Evolutionary conservation across 176 grass and related monocot genomes (phyloP).

Genomic region (Puccinellia tenuiflora): DNA sequence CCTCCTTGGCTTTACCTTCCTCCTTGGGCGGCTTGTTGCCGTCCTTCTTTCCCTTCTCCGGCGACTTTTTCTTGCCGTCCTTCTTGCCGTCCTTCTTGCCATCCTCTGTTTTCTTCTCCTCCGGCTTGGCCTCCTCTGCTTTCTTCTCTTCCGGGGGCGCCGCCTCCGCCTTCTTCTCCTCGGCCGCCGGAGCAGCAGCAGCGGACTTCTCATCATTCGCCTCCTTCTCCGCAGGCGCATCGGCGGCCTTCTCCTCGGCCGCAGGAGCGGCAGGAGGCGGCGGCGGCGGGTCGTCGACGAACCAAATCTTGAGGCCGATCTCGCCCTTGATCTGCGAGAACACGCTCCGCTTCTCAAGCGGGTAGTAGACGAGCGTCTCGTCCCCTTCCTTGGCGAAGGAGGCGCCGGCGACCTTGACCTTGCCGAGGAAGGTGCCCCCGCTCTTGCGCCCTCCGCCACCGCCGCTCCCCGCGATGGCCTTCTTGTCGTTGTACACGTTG

Average conservation of each 20-base stretch:
- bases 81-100: constrained; percentile 41
- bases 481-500: constrained; percentile 99
- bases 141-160: constrained; percentile 47
- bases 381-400: constrained; percentile 55
- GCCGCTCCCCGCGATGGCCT: constrained; percentile 6
- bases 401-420: constrained; percentile 69
- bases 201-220: neutral
- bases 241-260: neutral
- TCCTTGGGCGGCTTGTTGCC: constrained; percentile 47
- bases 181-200: constrained; percentile 7
- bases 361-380: constrained; percentile 82
- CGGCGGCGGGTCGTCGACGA: constrained; percentile 52
- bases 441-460: constrained; percentile 20
- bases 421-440: constrained; percentile 76
- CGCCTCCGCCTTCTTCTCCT: constrained; percentile 33
- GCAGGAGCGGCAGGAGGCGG: neutral
- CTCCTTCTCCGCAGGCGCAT: constrained; percentile 9
- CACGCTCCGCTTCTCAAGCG: constrained; percentile 92
- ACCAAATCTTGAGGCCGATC: constrained; percentile 80
- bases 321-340: constrained; percentile 98
- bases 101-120: constrained; percentile 43
- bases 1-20: constrained; percentile 40
- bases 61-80: constrained; percentile 41
- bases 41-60: constrained; percentile 58
- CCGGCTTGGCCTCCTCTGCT: constrained; percentile 32